Base-by-base conservation (phyloP, 805 yeast species). In the Candida stauntonica region DNA sequence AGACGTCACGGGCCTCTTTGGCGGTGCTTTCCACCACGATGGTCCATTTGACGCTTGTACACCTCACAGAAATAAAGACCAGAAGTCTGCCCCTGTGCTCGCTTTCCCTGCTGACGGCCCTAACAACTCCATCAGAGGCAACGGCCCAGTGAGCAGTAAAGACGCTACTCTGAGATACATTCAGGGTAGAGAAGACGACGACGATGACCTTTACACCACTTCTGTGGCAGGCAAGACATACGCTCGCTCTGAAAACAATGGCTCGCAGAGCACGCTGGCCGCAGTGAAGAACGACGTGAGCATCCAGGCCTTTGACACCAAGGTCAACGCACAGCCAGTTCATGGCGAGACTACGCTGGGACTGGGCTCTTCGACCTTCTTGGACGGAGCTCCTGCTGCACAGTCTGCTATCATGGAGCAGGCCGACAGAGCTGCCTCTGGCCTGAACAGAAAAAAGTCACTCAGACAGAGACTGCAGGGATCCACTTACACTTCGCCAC, bases 21-120 rank as follows among this genome's bases (percentile, higher is more conserved):
- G 96, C 18, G 86, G 87, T 14, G 86, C 94, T 3, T 93, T 93
- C 72, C 99, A 93, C 62, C 98, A 93, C 62, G 99, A 93, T 64
- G 99, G 99, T 11, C 99, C 99, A 13, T 93, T 93, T 60, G 99
- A 93, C 60, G 99, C 99, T 1, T 91, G 98, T 62, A 85, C 94
- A 3, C 98, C 99, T 7, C 96, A 86, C 61, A 79, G 98, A 60
- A 93, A 93, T 63, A 85, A 83, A 64, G 70, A 76, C 47, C 67
- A 71, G 15, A 72, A 68, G 55, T 79, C 77, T 32, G 95, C 97
- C 0, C 99, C 99, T 5, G 96, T 93, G 13, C 68, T 78, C 66
- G 99, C 99, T 1, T 93, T 91, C 72, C 96, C 97, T 0, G 85
- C 74, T 6, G 95, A 91, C 63, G 97, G 98, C 0, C 96, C 98